phyloP scores from a whole-genome alignment of 2,329 filamentous ascomycete genomes.

The Exophiala mesophila region DNA sequence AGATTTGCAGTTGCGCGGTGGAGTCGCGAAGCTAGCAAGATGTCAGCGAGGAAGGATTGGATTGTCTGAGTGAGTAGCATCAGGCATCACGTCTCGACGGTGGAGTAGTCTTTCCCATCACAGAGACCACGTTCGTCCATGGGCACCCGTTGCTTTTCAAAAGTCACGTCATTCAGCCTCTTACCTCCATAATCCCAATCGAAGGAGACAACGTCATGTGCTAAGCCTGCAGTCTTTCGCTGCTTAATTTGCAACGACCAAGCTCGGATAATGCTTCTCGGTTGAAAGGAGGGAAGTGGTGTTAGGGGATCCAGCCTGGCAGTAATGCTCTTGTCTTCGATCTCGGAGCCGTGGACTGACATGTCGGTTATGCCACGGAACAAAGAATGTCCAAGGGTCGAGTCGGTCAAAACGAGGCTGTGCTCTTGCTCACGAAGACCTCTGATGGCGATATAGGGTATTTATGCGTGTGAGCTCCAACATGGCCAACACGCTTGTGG shows the following conservation, averaged over 20 bases:
- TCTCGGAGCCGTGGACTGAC: slow-evolving; percentile 1
- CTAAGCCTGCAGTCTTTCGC: background rate
- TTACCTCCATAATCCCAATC: background rate
- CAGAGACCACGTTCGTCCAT: too few species aligned
- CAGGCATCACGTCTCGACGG: too few species aligned
- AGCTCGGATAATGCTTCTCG: background rate
- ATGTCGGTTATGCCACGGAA: too few species aligned
- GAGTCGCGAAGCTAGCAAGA: background rate
- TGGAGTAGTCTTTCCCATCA: too few species aligned
- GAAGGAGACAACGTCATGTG: background rate
- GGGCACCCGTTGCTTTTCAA: too few species aligned
- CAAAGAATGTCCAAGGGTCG: too few species aligned
- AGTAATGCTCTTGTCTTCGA: background rate
- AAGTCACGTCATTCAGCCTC: too few species aligned
- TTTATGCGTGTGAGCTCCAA: too few species aligned
- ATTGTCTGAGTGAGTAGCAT: too few species aligned
- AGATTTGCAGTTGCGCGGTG: background rate
- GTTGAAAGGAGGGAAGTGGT: slow-evolving; percentile 2
- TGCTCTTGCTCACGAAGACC: background rate
- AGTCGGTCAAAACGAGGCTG: background rate
- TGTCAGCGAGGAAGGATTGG: background rate
- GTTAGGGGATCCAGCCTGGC: background rate
- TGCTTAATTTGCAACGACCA: background rate
- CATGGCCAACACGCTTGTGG: background rate
- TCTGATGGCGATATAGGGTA: too few species aligned